A percentile compares a stretch with the other conserved stretches of the same genome.
Conservation (phyloP, 2,329 filamentous ascomycete genomes). For the Xylaria polymorpha region DNA sequence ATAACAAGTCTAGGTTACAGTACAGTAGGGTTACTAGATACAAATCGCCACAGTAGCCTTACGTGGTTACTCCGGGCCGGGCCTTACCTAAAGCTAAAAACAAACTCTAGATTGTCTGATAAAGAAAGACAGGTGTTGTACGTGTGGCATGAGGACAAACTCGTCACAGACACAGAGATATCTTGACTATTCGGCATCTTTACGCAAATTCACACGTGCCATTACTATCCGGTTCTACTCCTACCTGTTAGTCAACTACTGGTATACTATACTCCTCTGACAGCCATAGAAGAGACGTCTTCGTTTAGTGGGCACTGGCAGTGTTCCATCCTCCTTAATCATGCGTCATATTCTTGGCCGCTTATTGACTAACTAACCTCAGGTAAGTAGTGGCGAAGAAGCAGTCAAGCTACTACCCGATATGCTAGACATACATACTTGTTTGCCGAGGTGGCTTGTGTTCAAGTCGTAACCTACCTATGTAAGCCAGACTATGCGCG, state of each 20-base stretch:
- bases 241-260: neutral
- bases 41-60: neutral
- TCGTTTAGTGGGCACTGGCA: neutral
- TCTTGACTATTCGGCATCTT: neutral
- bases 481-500: too few relatives aligned
- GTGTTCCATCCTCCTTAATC: slow-evolving; percentile 3
- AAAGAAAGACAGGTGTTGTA: neutral
- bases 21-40: neutral
- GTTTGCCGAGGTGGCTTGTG: too few relatives aligned
- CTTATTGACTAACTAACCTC: neutral
- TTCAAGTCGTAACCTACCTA: too few relatives aligned
- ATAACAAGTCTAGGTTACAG: neutral
- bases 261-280: neutral
- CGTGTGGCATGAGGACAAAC: too few relatives aligned
- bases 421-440: neutral
- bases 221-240: neutral
- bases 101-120: neutral
- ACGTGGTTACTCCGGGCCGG: slow-evolving; percentile 3
- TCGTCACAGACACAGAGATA: neutral
- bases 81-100: neutral
- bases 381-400: neutral
- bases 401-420: neutral
- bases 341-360: neutral
- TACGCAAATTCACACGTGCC: neutral
- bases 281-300: neutral